Conservation (phyloP, 78 protist genomes). For the Cavenderia fasciculata region DNA sequence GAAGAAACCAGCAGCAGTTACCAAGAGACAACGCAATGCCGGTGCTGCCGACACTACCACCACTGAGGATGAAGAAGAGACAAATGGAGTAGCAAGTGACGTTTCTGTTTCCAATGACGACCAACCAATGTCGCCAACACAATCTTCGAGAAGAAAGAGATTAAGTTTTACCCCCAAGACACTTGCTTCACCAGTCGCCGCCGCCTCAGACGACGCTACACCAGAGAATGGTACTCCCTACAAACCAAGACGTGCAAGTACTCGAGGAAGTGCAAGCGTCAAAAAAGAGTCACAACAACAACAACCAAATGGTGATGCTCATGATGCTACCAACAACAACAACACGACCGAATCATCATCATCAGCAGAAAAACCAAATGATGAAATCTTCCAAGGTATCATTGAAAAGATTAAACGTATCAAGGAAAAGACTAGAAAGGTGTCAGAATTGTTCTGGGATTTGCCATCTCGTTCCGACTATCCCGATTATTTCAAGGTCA, state of each 20-base stretch:
- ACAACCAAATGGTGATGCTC: background rate
- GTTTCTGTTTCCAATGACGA: background rate
- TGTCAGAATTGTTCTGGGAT: conserved; percentile 1
- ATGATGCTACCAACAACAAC: background rate
- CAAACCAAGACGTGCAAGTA: conserved; percentile 10
- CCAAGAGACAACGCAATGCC: background rate
- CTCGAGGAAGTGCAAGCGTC: background rate
- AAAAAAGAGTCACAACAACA: background rate
- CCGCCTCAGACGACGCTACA: background rate
- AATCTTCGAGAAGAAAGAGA: background rate
- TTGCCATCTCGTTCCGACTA: background rate
- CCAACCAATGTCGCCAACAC: conserved; percentile 1
- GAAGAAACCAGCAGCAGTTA: background rate
- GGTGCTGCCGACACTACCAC: background rate
- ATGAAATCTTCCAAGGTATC: too few species aligned
- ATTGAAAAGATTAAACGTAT: background rate
- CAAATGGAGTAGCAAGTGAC: background rate
- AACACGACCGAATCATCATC: background rate
- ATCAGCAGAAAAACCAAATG: too few species aligned
- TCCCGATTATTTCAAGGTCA: conserved; percentile 13
- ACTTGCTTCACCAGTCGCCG: background rate
- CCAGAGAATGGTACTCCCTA: conserved; percentile 13
- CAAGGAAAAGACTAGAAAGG: conserved; percentile 23
- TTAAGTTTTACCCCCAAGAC: background rate
- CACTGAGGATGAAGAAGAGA: background rate